Evolutionary conservation across 768 basidiomycete genomes (phyloP), one percentile per base, ranked within the genome.

Genomic region (Lepiota subincarnata): DNA sequence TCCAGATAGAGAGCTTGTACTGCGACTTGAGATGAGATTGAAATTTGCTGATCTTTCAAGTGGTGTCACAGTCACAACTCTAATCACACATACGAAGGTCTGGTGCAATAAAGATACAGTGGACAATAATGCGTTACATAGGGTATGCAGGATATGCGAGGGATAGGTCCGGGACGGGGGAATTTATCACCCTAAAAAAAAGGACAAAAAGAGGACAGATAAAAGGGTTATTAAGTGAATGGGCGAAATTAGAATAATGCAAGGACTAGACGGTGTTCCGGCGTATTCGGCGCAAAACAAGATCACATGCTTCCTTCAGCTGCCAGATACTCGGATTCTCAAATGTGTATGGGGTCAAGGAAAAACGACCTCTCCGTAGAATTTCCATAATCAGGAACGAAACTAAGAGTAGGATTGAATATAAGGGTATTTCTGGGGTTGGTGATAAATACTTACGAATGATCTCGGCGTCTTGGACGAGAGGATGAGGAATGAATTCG

Each of bases 351-450:
- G 75, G 70, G 20, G 75, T 74, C 10, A 80, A 73, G 52, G 61
- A 66, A 60, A 84, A 85, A 31, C 81, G 77, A 38, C 81, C 78
- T 43, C 82, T 76, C 24, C 83, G 81, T 13, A 85, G 63, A 28
- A 83, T 79, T 62, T 85, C 83, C 74, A 85, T 78, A 67, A 85
- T 76, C 34, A 85, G 69, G 64, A 84, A 83, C 12, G 81, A 81
- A 6, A 84, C 82, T 82, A 7, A 26, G 18, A 12, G 34, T 11
- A 4, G 3, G 18, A 55, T 71, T 37, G 24, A 64, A 48, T 24
- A 7, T 13, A 14, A 38, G 28, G 55, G 42, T 39, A 43, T 22
- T 8, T 39, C 18, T 31, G 36, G n/a, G 22, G 34, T 16, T 16
- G 10, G 45, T 50, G 49, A 28, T 19, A 48, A 55, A 24, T 22